Evolutionary conservation across 2,329 filamentous ascomycete species (phyloP), one percentile per base, ranked within the genome.

Genomic region (Fusarium scirpi): DNA sequence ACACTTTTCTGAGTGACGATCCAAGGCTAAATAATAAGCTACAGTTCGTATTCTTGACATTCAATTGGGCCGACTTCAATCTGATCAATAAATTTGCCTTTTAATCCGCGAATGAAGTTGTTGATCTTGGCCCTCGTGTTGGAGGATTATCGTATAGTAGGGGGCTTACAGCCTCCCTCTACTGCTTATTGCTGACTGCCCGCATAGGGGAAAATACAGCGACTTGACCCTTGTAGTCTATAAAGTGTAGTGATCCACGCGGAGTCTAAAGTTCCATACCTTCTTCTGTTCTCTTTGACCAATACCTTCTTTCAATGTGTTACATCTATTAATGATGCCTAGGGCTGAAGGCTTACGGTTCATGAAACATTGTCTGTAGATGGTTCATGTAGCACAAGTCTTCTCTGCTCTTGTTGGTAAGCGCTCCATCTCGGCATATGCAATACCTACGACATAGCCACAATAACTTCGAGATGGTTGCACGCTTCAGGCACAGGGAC

Each of bases 371-470:
- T 32, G n/a, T 8, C 27, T 15, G 27, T 29, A 34, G 24, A 40
- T 41, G 11, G 48, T 52, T 52, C 32, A 40, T 27, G 16, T 52
- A 40, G 30, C 5, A 52, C 16, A 27, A 22, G 40, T 24, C 45
- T 27, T 56, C 45, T 32, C 55, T 64, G n/a, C 15, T 55, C 27
- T 25, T 32, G 60, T 57, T 66, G 54, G 55, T 62, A 38, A 69
- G 65, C 46, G 45, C 12, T 30, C 11, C 8, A 58, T 41, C 48
- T 13, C 38, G 32, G 49, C 46, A 18, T 34, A 38, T 49, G 9
- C 18, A 29, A 43, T 24, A 34, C 52, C 58, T n/a, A 16, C 47
- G n/a, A n/a, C 61, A 67, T 51, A 66, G 52, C 67, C 62, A 58
- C 66, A 54, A 43, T 38, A 15, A 20, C 5, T 16, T n/a, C 8